Conservation (phyloP, 2,329 filamentous ascomycete species). For the Leptographium flavum region DNA sequence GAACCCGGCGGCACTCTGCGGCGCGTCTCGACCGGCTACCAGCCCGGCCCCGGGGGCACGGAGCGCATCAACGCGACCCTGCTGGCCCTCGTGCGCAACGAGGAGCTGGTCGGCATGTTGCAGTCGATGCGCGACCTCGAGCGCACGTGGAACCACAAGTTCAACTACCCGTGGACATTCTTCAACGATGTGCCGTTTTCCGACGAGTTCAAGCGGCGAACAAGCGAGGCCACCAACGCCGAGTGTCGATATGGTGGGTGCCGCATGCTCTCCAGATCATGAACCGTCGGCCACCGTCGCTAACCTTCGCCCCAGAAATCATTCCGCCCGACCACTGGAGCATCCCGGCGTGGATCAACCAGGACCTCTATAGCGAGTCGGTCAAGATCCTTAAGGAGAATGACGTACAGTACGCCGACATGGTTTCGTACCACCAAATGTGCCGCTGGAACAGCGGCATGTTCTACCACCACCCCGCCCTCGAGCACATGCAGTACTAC, state of each 20-base stretch:
- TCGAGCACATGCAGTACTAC: conserved; percentile 76
- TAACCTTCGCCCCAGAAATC: conserved; percentile 38
- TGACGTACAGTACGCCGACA: conserved; percentile 78
- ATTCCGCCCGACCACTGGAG: conserved; percentile 96
- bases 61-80: conserved; percentile 88
- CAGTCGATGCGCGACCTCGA: conserved; percentile 85
- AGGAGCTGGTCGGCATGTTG: conserved; percentile 72
- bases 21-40: conserved; percentile 64
- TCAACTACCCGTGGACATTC: conserved; percentile 99
- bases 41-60: conserved; percentile 57
- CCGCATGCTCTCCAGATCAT: no score
- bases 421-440: conserved; percentile 95
- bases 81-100: conserved; percentile 81
- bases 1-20: conserved; percentile 69
- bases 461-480: conserved; percentile 91
- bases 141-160: conserved; percentile 92
- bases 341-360: conserved; percentile 81
- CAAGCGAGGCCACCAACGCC: conserved; percentile 71
- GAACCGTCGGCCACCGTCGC: no score
- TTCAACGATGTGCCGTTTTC: conserved; percentile 94
- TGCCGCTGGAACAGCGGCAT: conserved; percentile 97
- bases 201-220: conserved; percentile 80
- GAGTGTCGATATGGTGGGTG: conserved; percentile 65
- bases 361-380: conserved; percentile 73
- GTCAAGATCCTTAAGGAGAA: conserved; percentile 69